A percentile compares a stretch with the other conserved stretches of the same genome.
Evolutionary conservation across 768 basidiomycete genomes (phyloP).

Genomic region (Amanita subjunquillea): DNA sequence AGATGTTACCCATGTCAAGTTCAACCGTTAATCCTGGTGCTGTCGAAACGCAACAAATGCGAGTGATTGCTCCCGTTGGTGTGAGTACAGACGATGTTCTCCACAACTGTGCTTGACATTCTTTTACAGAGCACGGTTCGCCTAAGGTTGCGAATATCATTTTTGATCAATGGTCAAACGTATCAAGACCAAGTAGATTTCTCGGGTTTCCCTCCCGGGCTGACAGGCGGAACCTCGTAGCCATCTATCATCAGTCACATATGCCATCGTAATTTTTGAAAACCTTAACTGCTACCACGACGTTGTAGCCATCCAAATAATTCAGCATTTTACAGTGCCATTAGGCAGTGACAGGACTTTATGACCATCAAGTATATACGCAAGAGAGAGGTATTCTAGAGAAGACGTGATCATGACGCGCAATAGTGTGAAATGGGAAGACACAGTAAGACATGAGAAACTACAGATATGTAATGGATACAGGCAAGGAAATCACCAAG

Average conservation of each 20-base stretch:
- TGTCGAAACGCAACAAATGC: constrained; percentile 92
- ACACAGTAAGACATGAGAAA: constrained; percentile 7
- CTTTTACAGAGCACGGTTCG: constrained; percentile 62
- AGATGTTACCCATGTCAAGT: constrained; percentile 97
- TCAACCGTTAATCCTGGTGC: constrained; percentile 66
- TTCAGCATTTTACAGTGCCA: background rate
- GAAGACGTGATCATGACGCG: background rate
- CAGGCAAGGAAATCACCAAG: constrained; percentile 8
- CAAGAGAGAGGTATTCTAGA: background rate
- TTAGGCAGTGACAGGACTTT: background rate
- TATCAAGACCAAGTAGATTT: constrained; percentile 95
- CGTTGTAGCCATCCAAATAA: too few relatives aligned
- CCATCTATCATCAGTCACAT: background rate
- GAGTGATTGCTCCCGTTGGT: constrained; percentile 78
- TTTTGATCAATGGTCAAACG: constrained; percentile 51
- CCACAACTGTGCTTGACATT: constrained; percentile 4
- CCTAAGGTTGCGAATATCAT: constrained; percentile 79
- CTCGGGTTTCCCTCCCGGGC: constrained; percentile 70
- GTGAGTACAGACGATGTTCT: constrained; percentile 36
- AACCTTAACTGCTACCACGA: too few relatives aligned
- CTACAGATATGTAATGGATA: constrained; percentile 4
- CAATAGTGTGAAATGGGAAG: background rate
- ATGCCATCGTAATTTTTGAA: background rate
- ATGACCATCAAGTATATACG: background rate
- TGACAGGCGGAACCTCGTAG: constrained; percentile 42